phyloP scores from a whole-genome alignment of 371 early-diverging fungal species.

The Syncephalastrum racemosum region DNA sequence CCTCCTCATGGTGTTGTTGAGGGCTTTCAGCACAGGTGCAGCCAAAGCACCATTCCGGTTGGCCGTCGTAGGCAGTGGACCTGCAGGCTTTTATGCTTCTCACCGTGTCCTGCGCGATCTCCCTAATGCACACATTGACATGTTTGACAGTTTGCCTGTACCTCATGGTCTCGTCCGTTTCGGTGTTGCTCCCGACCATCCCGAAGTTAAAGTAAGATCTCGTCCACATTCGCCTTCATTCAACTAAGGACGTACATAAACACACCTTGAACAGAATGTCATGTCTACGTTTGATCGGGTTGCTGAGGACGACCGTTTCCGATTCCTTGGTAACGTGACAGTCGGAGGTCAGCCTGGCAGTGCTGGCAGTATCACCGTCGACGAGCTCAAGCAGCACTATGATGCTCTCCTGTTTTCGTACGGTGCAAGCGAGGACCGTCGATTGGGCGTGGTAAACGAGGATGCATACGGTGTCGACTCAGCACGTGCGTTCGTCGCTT shows the following conservation, averaged over 20 bases:
- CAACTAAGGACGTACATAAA: background rate
- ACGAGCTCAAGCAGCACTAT: conserved; percentile 64
- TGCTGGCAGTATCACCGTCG: conserved; percentile 53
- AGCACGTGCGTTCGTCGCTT: conserved; percentile 89
- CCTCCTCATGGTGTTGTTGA: too few species aligned
- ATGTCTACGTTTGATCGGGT: conserved; percentile 85
- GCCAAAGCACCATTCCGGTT: conserved; percentile 43
- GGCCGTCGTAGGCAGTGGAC: conserved; percentile 85
- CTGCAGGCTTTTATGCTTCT: conserved; percentile 95
- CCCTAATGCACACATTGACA: conserved; percentile 67
- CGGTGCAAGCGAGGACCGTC: conserved; percentile 81
- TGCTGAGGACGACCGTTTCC: conserved; percentile 67
- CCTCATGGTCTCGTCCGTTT: conserved; percentile 94
- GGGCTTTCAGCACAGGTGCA: conserved; percentile 3
- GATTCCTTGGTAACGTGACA: conserved; percentile 81
- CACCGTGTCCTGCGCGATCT: conserved; percentile 69
- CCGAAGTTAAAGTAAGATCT: conserved; percentile 86
- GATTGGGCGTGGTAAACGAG: conserved; percentile 73
- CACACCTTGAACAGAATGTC: conserved; percentile 57
- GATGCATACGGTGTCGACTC: conserved; percentile 65
- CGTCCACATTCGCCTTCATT: too few species aligned
- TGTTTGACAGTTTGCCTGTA: conserved; percentile 85
- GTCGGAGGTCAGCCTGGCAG: conserved; percentile 39
- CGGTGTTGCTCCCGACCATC: conserved; percentile 99
- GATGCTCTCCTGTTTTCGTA: conserved; percentile 85